A percentile compares a stretch with the other conserved stretches of the same genome.
Conservation (phyloP, 371 early-diverging fungal species). For the Mucor ambiguus region DNA sequence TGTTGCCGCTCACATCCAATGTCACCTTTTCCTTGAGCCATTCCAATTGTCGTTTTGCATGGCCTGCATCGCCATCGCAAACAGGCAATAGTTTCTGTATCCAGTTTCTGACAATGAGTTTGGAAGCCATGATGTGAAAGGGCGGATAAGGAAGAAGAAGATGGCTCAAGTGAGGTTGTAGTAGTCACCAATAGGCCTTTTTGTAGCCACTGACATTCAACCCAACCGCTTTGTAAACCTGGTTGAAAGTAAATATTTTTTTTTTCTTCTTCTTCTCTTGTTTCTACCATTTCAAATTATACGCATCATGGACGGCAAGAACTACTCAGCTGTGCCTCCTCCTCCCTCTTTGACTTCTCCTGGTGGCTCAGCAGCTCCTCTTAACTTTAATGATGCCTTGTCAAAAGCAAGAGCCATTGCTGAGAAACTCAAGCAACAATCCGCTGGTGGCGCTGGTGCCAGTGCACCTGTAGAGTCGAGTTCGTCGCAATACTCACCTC, state of each 20-base stretch:
- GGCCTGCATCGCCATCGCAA: conserved; percentile 32
- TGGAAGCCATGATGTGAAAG: not conserved
- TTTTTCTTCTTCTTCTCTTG: not conserved
- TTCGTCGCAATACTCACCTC: not conserved
- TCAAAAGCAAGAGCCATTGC: conserved; percentile 87
- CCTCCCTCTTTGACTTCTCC: conserved; percentile 39
- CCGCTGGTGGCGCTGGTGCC: conserved; percentile 25
- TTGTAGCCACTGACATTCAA: not conserved
- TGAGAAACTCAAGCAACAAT: conserved; percentile 66
- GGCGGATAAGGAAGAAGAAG: not conserved
- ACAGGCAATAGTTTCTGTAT: conserved; percentile 28
- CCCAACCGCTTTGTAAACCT: not conserved
- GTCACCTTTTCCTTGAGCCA: conserved; percentile 45
- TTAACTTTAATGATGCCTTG: conserved; percentile 71
- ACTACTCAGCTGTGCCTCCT: conserved; percentile 50
- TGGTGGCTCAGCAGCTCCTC: conserved; percentile 30
- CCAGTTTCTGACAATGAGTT: conserved; percentile 11
- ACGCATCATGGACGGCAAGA: conserved; percentile 28
- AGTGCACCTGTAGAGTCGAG: not conserved
- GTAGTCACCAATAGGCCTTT: conserved; percentile 7
- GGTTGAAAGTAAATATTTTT: not conserved
- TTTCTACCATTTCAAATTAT: not conserved
- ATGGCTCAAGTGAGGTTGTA: not conserved
- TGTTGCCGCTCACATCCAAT: conserved; percentile 7
- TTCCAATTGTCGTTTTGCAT: conserved; percentile 35